Evolutionary conservation across 768 basidiomycete species (phyloP), one percentile per base, ranked within the genome.

Genomic region (Podaxis sp.): DNA sequence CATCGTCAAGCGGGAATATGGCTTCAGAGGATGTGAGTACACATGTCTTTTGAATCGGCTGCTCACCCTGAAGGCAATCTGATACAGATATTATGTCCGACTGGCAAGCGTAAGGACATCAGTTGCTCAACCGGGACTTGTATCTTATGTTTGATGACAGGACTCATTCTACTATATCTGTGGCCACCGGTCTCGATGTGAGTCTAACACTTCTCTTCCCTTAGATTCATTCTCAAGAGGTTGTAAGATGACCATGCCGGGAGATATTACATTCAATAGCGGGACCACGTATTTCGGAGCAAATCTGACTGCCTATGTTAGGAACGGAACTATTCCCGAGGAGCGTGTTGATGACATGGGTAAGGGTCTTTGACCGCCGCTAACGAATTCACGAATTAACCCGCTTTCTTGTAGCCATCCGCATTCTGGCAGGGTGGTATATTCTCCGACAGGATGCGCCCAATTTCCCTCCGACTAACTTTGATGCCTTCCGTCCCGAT

Each of bases 291-390:
- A 83, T 69, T 92, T 86, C 64, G 88, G 89, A n/a, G 75, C 70
- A 0, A 91, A 88, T 71, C 79, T 94, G 36, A 88, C 87, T 0
- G 77, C 77, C 28, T 87, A 80, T 54, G 91, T 95, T 17, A 74
- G 81, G 52, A 90, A 94, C 70, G 87, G 87, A 44, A 87, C 85
- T 2, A 89, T 95, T 57, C 80, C 89, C 0, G 77, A 81, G 65
- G 70, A 79, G 2, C 84, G 91, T 4, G 74, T 91, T 4, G 86
- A 88, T 59, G 93, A 95, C 70, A 93, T 94, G 90, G 87, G 85
- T 74, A 72, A 69, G 68, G 76, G 51, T 69, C 70, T 17, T 68
- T 28, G 15, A 33, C 11, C 13, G 19, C 15, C 39, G 39, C 8
- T 8, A 13, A 22, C 39, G 28, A 0, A 42, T 22, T 13, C 19